Percentiles rank a stretch among this genome's conserved stretches.
phyloP scores from a whole-genome alignment of 495 filamentous ascomycete species.

The Lasiosphaeriaceae sp. region DNA sequence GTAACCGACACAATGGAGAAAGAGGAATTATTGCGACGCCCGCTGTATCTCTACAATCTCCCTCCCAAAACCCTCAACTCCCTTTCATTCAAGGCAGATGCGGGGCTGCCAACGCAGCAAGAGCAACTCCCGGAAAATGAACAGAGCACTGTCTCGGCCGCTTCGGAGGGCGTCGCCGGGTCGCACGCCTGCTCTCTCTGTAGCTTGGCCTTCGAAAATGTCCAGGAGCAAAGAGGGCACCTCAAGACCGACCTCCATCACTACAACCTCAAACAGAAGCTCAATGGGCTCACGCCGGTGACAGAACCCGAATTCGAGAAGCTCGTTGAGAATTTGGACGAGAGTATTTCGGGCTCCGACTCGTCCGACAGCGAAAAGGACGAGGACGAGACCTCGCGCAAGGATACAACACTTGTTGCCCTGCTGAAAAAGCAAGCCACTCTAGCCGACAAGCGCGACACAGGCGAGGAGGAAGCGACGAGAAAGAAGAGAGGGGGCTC shows the following conservation, averaged over 20 bases:
- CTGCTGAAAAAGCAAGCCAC: conserved; percentile 81
- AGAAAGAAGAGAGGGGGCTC: conserved; percentile 46
- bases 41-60: conserved; percentile 74
- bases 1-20: conserved; percentile 22
- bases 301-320: conserved; percentile 78
- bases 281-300: conserved; percentile 64
- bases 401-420: conserved; percentile 62
- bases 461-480: conserved; percentile 45
- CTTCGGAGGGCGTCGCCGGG: conserved; percentile 42
- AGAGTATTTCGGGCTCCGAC: conserved; percentile 85
- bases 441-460: conserved; percentile 46
- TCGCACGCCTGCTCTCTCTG: conserved; percentile 83
- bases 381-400: conserved; percentile 40
- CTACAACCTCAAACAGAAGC: conserved; percentile 89
- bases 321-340: conserved; percentile 75
- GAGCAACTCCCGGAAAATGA: conserved; percentile 21
- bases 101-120: conserved; percentile 26
- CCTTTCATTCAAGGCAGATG: conserved; percentile 55
- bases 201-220: conserved; percentile 59
- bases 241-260: conserved; percentile 87
- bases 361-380: conserved; percentile 50
- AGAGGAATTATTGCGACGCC: conserved; percentile 35
- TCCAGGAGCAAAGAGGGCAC: conserved; percentile 82
- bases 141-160: conserved; percentile 19
- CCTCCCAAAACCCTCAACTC: conserved; percentile 71